Conservation (phyloP, 768 basidiomycete species). For the Asterophora parasitica region DNA sequence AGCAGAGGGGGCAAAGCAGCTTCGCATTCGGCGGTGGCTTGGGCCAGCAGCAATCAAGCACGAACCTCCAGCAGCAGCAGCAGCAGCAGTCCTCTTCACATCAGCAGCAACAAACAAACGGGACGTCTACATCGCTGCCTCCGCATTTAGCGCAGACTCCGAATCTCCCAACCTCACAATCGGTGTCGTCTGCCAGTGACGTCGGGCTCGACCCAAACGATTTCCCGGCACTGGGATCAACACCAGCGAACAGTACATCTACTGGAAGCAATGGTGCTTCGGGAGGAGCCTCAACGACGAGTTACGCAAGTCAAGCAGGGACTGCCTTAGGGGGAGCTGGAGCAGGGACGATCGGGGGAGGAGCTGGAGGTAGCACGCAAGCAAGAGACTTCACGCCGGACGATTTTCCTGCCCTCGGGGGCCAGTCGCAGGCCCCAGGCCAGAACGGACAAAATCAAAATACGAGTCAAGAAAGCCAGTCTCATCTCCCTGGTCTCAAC, state of each 20-base stretch:
- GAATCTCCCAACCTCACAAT: slow-evolving; percentile 47
- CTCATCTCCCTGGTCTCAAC: slow-evolving; percentile 77
- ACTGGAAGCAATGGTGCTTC: slow-evolving; percentile 33
- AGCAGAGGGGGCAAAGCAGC: slow-evolving; percentile 54
- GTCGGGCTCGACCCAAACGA: slow-evolving; percentile 82
- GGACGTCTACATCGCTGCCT: slow-evolving; percentile 45
- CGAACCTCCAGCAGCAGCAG: slow-evolving; percentile 39
- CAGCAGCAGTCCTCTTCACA: slow-evolving; percentile 38
- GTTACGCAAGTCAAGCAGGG: slow-evolving; percentile 81
- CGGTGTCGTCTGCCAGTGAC: slow-evolving; percentile 64
- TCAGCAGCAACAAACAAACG: slow-evolving; percentile 52
- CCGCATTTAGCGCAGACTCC: slow-evolving; percentile 54
- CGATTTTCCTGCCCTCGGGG: slow-evolving; percentile 85
- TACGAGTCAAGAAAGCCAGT: slow-evolving; percentile 34
- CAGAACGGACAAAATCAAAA: slow-evolving; percentile 32
- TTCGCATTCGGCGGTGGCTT: slow-evolving; percentile 63
- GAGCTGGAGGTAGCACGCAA: slow-evolving; percentile 31
- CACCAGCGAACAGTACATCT: slow-evolving; percentile 39
- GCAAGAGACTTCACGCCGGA: slow-evolving; percentile 77
- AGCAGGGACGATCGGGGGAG: slow-evolving; percentile 32
- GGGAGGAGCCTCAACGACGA: slow-evolving; percentile 43
- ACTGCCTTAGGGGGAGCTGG: slow-evolving; percentile 44
- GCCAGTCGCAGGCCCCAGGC: slow-evolving; percentile 43
- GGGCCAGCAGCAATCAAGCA: slow-evolving; percentile 44
- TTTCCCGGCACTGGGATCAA: slow-evolving; percentile 80